Evolutionary conservation across 2,329 filamentous ascomycete species (phyloP), one percentile per base, ranked within the genome.

Genomic region (Calonectria henricotiae): DNA sequence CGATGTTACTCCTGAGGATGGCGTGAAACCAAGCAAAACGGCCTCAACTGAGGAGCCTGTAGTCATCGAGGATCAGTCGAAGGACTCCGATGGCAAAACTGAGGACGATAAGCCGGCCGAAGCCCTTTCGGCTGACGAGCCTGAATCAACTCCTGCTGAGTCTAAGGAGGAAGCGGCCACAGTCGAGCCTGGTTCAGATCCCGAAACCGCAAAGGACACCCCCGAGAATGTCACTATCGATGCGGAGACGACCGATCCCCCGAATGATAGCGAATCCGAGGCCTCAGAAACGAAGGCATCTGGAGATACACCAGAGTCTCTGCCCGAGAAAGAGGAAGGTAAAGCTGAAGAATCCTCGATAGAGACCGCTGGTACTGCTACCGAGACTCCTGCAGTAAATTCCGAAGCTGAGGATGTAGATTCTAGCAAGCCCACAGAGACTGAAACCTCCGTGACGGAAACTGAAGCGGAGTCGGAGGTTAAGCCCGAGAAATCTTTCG

Each of bases 361-460:
- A 23, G 70, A 74, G 15, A 41, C 62, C 8, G 25, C 47, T n/a
- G n/a, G 30, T n/a, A 20, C 58, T 23, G 20, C 43, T 20, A 30
- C 30, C 35, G 72, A 74, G 43, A 27, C 30, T 8, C 30, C 67
- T 43, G 23, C 64, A 43, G 47, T 46, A 9, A 46, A 35, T 43
- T 61, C 66, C 25, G 55, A 69, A 8, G 37, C 41, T 2, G 68
- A 74, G 12, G 41, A 70, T 11, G 47, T 46, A 25, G 67, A 60
- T 30, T 46, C 54, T 58, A 37, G 30, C 4, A 63, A 69, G 27
- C 25, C 43, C 4, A 25, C 46, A n/a, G 68, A 67, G 23, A 60
- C 44, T 17, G 51, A 70, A 39, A 62, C 47, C 11, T 39, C 58
- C 11, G 58, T 25, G 39, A 63, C 64, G 13, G 58, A 63, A 60